A percentile compares a stretch with the other conserved stretches of the same genome.
Conservation (phyloP, 352 stramenopile genomes). For the Plasmopara viticola region DNA sequence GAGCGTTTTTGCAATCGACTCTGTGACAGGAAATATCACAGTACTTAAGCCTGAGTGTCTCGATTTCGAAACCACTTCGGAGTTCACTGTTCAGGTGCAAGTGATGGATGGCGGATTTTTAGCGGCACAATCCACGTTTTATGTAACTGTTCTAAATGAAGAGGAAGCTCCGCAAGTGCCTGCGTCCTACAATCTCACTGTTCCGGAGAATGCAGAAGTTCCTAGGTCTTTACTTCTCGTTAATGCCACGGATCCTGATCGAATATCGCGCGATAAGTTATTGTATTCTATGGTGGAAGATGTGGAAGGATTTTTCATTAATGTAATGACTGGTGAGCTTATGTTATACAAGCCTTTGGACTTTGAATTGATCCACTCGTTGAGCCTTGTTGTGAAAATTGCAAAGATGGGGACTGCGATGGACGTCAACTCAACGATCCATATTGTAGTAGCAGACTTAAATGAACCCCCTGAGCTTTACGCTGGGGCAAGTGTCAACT, state of each 20-base stretch:
- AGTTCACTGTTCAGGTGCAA: slow-evolving; percentile 12
- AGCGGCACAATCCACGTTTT: slow-evolving; percentile 9
- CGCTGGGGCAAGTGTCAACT: slow-evolving; percentile 2
- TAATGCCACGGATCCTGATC: slow-evolving; percentile 44
- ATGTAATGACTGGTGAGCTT: slow-evolving; percentile 12
- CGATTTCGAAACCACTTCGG: slow-evolving; percentile 17
- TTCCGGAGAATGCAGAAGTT: slow-evolving; percentile 32
- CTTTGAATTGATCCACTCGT: slow-evolving; percentile 9
- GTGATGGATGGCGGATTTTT: slow-evolving; percentile 18
- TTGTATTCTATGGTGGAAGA: slow-evolving; percentile 15
- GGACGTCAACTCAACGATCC: slow-evolving; percentile 6
- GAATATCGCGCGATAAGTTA: slow-evolving; percentile 26
- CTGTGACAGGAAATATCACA: slow-evolving; percentile 7
- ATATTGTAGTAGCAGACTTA: slow-evolving; percentile 12
- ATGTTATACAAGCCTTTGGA: slow-evolving; percentile 11
- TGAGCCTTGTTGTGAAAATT: slow-evolving; percentile 15
- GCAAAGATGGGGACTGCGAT: slow-evolving; percentile 8
- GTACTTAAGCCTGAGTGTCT: slow-evolving; percentile 10
- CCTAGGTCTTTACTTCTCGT: slow-evolving; percentile 34
- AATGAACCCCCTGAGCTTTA: slow-evolving; percentile 17
- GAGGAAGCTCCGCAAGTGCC: slow-evolving; percentile 13
- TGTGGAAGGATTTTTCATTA: slow-evolving; percentile 9
- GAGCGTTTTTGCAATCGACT: slow-evolving; percentile 14
- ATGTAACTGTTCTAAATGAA: slow-evolving; percentile 19
- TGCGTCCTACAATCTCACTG: background rate